These are phyloP conservation scores for Vigna trinervia DNA, from an alignment of 306 rosid genomes.

Conservation along the genomic window DNA sequence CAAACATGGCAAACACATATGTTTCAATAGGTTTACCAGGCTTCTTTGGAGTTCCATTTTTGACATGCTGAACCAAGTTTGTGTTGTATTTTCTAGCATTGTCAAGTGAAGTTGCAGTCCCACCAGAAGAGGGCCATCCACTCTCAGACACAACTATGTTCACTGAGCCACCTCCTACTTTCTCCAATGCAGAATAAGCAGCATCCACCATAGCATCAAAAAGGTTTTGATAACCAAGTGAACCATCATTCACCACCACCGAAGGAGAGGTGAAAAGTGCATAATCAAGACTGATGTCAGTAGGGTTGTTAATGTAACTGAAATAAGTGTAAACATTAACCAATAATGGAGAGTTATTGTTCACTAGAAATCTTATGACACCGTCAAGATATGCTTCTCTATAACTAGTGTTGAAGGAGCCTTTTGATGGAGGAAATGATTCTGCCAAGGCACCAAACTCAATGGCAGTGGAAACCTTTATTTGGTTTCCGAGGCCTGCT, in stretches of 20 bases:
- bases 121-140: slow-evolving; percentile 66
- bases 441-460: slow-evolving; percentile 29
- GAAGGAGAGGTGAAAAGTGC: slow-evolving; percentile 50
- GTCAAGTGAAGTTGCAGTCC: slow-evolving; percentile 45
- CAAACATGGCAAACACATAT: slow-evolving; percentile 58
- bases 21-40: slow-evolving; percentile 41
- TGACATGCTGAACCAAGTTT: slow-evolving; percentile 59
- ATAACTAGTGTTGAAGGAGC: slow-evolving; percentile 33
- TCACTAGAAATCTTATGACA: slow-evolving; percentile 43
- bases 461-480: slow-evolving; percentile 57
- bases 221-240: slow-evolving; percentile 47
- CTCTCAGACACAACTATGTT: slow-evolving; percentile 56
- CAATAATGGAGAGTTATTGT: slow-evolving; percentile 48
- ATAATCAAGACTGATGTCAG: slow-evolving; percentile 39
- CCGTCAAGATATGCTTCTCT: slow-evolving; percentile 33
- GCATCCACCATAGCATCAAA: slow-evolving; percentile 57
- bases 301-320: slow-evolving; percentile 23
- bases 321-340: slow-evolving; percentile 56
- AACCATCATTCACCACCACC: slow-evolving; percentile 46
- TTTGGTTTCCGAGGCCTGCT: slow-evolving; percentile 43
- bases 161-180: slow-evolving; percentile 44
- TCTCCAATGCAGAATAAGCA: slow-evolving; percentile 54
- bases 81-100: slow-evolving; percentile 54
- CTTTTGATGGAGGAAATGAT: slow-evolving; percentile 59
- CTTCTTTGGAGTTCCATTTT: slow-evolving; percentile 59